A percentile compares a stretch with the other conserved stretches of the same genome.
Conservation (phyloP, 2,329 filamentous ascomycete species). For the Rhynchosporium secalis region DNA sequence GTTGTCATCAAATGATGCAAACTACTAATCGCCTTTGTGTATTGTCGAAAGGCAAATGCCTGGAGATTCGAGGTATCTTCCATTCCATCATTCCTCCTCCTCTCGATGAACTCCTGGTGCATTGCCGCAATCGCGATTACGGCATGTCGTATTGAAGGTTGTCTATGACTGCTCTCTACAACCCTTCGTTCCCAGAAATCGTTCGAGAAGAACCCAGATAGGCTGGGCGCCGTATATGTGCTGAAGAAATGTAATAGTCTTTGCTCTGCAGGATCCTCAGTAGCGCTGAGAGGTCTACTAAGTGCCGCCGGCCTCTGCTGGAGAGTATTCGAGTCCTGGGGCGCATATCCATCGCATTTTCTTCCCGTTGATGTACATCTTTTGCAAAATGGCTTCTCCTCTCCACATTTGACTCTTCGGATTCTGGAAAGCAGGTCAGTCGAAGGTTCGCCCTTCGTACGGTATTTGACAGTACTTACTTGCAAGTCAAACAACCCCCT, state of each 20-base stretch:
- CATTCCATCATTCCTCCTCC: constrained; percentile 44
- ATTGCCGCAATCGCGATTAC: constrained; percentile 37
- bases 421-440: constrained; percentile 29
- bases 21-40: constrained; percentile 53
- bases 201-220: constrained; percentile 31
- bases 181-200: constrained; percentile 36
- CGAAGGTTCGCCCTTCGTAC: not conserved
- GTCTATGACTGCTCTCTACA: constrained; percentile 28
- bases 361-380: constrained; percentile 37
- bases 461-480: constrained; percentile 26
- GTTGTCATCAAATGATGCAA: constrained; percentile 34
- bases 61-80: constrained; percentile 38
- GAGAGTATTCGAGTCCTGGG: constrained; percentile 13
- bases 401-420: constrained; percentile 38
- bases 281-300: constrained; percentile 3
- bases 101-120: constrained; percentile 38
- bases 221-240: constrained; percentile 29
- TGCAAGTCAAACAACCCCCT: constrained; percentile 37
- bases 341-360: constrained; percentile 37
- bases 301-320: not conserved
- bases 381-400: constrained; percentile 37
- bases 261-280: constrained; percentile 30
- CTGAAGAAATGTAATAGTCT: constrained; percentile 32
- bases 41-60: constrained; percentile 57
- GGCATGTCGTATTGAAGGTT: constrained; percentile 36